Base-by-base conservation (phyloP, 148 eudicot species). In the Fagopyrum tataricum region DNA sequence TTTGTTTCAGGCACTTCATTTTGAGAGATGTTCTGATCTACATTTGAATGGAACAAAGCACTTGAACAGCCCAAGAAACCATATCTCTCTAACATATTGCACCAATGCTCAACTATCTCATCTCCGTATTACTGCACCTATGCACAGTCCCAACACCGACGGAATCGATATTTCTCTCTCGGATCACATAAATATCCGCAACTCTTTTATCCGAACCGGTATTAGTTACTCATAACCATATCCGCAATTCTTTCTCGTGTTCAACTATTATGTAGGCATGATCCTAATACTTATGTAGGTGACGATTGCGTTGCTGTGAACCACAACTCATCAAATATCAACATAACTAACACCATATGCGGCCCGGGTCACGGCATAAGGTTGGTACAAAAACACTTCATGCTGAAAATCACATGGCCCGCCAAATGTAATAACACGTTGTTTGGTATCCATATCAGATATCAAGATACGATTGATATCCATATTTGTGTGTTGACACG, bases 311-410 rank as follows among this genome's bases (percentile, higher is more conserved):
- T 87, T 13, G 84, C 88, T 6, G 78, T 87, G 3, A 76, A 51
- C 20, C 55, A 73, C 2, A 79, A 76, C 9, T 48, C 81, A 5
- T 67, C 85, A 7, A 11, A 40, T 13, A 47, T 85, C 21, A 74
- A 79, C 71, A 76, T 87, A 12, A 75, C 67, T 18, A 26, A 68
- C 5, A 48, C 83, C 14, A 46, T 37, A 3, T 87, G 90, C 56
- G 90, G 86, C 10, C 88, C 88, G 9, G 88, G 88, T 18, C 88
- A 87, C 58, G 86, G 90, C 37, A 87, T 87, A 79, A 87, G 90
- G 88, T 87, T 21, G 7, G 73, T 58, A 49, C 14, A 12, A 48
- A 13, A 48, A 13, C 53, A 48, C 37, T 31, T 13, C 18, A 48
- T 48, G 37, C n/a, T n/a, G n/a, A n/a, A n/a, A n/a, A 47, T 0